Evolutionary conservation across 164 flowering plant species (phyloP).

Genomic region (Stephania yunnanensis): DNA sequence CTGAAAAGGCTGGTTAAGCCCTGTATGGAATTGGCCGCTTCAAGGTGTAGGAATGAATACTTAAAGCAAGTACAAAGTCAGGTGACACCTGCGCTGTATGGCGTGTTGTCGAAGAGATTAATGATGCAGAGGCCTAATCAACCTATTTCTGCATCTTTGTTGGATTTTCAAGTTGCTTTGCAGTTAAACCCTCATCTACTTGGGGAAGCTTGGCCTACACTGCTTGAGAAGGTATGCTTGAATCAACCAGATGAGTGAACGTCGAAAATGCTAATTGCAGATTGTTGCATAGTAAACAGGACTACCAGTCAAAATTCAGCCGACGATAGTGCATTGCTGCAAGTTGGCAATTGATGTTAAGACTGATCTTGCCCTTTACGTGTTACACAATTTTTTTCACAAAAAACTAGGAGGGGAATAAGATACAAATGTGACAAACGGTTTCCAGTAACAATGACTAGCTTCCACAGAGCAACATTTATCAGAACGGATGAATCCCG

Average conservation of each 20-base stretch:
- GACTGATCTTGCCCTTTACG: neutral
- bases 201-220: conserved; percentile 71
- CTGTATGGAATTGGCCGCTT: conserved; percentile 46
- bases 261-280: conserved; percentile 23
- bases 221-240: conserved; percentile 56
- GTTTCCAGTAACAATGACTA: conserved; percentile 24
- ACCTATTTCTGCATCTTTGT: conserved; percentile 29
- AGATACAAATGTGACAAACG: conserved; percentile 18
- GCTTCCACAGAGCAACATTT: conserved; percentile 27
- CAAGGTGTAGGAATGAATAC: conserved; percentile 29
- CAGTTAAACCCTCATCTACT: conserved; percentile 65
- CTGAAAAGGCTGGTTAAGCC: conserved; percentile 70
- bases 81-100: conserved; percentile 21
- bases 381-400: neutral
- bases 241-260: conserved; percentile 21
- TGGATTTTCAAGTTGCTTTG: conserved; percentile 64
- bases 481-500: conserved; percentile 22
- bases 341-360: neutral
- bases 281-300: conserved; percentile 21
- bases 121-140: conserved; percentile 16
- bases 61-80: conserved; percentile 19
- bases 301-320: neutral
- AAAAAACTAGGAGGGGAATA: neutral
- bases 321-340: neutral
- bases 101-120: conserved; percentile 17